These are phyloP conservation scores for Diaporthe destruens DNA, from an alignment of 2,329 filamentous ascomycete genomes.

Conservation along the genomic window DNA sequence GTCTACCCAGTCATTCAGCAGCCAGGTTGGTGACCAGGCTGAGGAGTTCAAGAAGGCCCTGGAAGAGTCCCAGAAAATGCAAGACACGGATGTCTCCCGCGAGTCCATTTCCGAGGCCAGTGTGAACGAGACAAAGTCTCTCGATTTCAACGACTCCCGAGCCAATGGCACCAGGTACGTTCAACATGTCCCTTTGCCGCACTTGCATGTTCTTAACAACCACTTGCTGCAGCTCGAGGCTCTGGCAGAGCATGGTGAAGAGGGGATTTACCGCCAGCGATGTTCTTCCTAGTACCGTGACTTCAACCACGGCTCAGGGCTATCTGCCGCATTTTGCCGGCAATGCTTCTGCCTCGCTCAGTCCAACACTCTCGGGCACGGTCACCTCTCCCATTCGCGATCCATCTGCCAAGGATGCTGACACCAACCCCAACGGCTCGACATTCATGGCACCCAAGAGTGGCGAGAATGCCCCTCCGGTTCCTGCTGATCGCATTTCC, in stretches of 20 bases:
- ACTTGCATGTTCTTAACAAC: slow-evolving; percentile 27
- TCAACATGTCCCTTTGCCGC: neutral
- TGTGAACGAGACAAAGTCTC: slow-evolving; percentile 39
- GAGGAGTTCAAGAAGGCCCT: slow-evolving; percentile 42
- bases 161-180: slow-evolving; percentile 39
- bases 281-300: slow-evolving; percentile 58
- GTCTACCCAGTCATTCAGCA: slow-evolving; percentile 45
- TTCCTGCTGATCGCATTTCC: slow-evolving; percentile 45
- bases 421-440: slow-evolving; percentile 37
- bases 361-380: slow-evolving; percentile 46
- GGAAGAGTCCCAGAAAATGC: slow-evolving; percentile 30
- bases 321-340: slow-evolving; percentile 66
- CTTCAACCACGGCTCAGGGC: slow-evolving; percentile 67
- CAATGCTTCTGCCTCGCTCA: slow-evolving; percentile 60
- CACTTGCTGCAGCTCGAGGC: slow-evolving; percentile 52
- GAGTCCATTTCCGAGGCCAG: slow-evolving; percentile 35
- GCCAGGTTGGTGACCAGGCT: slow-evolving; percentile 43
- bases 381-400: slow-evolving; percentile 41
- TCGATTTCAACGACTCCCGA: slow-evolving; percentile 40
- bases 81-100: slow-evolving; percentile 21
- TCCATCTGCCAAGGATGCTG: slow-evolving; percentile 44
- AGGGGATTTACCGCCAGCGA: slow-evolving; percentile 61
- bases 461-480: slow-evolving; percentile 45
- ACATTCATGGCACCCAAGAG: slow-evolving; percentile 52
- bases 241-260: slow-evolving; percentile 65